These are phyloP conservation scores for Tolypocladium cylindrosporum DNA, from an alignment of 2,329 filamentous ascomycete species.

Conservation along the genomic window DNA sequence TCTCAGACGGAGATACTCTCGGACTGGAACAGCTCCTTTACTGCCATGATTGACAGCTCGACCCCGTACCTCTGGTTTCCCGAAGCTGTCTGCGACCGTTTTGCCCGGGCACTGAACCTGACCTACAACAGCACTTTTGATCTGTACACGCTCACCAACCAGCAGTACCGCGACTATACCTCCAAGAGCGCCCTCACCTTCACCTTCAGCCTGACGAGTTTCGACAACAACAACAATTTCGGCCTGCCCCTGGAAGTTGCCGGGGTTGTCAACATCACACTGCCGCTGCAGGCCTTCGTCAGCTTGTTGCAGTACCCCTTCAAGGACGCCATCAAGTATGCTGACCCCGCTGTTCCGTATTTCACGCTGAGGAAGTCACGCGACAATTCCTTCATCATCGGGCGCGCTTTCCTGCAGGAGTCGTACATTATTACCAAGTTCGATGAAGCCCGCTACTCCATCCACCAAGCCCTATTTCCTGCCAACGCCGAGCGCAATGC, in stretches of 20 bases:
- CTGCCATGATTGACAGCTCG: slow-evolving; percentile 51
- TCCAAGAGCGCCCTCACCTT: slow-evolving; percentile 37
- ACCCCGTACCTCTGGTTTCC: slow-evolving; percentile 58
- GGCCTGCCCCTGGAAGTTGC: slow-evolving; percentile 35
- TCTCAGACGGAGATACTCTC: slow-evolving; percentile 27
- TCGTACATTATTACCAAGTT: slow-evolving; percentile 50
- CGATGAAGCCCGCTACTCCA: slow-evolving; percentile 40
- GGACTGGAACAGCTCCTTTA: slow-evolving; percentile 35
- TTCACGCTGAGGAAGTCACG: slow-evolving; percentile 54
- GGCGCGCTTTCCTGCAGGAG: slow-evolving; percentile 61
- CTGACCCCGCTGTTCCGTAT: slow-evolving; percentile 41
- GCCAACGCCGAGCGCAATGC: slow-evolving; percentile 26
- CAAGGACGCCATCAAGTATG: slow-evolving; percentile 30
- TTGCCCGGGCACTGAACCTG: slow-evolving; percentile 54
- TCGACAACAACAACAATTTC: slow-evolving; percentile 42
- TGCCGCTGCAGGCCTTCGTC: slow-evolving; percentile 40
- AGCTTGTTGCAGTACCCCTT: slow-evolving; percentile 40
- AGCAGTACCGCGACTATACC: slow-evolving; percentile 39
- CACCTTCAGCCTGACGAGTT: slow-evolving; percentile 46
- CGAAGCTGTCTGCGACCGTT: slow-evolving; percentile 47
- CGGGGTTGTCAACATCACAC: slow-evolving; percentile 46
- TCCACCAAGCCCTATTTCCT: slow-evolving; percentile 48
- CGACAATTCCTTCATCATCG: slow-evolving; percentile 47
- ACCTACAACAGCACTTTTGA: slow-evolving; percentile 53
- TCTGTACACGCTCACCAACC: slow-evolving; percentile 53